Conservation (phyloP, 192 early-diverging fungal species). For the Umbelopsis sp. region DNA sequence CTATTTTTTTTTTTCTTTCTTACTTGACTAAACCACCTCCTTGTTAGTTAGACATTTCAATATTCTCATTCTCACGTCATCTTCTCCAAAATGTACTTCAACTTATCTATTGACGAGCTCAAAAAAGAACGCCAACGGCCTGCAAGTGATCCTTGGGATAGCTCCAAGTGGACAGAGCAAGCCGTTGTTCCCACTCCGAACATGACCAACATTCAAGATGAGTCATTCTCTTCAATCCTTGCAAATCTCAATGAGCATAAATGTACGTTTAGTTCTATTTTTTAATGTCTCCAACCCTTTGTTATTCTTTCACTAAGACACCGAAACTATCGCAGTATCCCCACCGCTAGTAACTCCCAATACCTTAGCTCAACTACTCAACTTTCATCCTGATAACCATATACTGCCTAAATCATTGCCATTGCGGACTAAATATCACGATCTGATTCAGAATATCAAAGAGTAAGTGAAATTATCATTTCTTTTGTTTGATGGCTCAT, state of each 20-base stretch:
- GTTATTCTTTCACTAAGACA: neutral
- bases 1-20: neutral
- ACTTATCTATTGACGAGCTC: neutral
- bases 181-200: slow-evolving; percentile 2
- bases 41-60: neutral
- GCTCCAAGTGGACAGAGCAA: neutral
- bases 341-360: slow-evolving; percentile 1
- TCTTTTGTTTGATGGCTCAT: neutral
- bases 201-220: slow-evolving; percentile 1
- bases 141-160: neutral
- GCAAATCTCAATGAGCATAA: neutral
- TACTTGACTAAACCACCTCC: no score
- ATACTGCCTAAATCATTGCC: neutral
- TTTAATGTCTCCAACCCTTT: neutral
- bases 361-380: neutral
- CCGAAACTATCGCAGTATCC: neutral
- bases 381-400: neutral
- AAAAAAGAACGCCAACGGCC: neutral
- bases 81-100: neutral
- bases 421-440: neutral
- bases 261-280: neutral
- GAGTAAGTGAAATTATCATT: neutral
- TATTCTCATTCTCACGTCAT: neutral
- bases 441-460: slow-evolving; percentile 6
- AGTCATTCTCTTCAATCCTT: neutral